Conservation (phyloP, 2,329 filamentous ascomycete species). For the Apiospora kogelbergensis region DNA sequence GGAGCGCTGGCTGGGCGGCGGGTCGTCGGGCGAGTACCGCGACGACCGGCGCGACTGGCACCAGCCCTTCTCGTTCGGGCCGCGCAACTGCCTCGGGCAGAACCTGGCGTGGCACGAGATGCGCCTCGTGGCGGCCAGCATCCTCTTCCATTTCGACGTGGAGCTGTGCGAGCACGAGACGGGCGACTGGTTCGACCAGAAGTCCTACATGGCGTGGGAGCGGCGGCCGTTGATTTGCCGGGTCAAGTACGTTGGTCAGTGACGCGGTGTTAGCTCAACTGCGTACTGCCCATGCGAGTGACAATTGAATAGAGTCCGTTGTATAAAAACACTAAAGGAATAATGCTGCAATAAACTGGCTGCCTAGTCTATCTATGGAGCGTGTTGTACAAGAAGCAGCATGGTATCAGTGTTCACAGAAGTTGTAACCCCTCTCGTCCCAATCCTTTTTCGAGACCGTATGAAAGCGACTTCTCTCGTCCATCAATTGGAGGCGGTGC, state of each 20-base stretch:
- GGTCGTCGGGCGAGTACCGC: background rate
- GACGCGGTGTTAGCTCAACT: too few relatives aligned
- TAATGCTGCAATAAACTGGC: background rate
- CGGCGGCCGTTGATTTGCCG: conserved; percentile 4
- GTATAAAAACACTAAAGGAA: too few relatives aligned
- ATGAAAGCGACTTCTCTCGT: conserved; percentile 9
- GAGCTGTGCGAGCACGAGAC: conserved; percentile 14
- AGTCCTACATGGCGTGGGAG: conserved; percentile 12
- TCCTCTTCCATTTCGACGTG: conserved; percentile 16
- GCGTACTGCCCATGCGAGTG: too few relatives aligned
- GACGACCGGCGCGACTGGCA: conserved; percentile 23
- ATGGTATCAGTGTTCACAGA: conserved; percentile 6
- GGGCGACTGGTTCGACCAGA: conserved; percentile 14
- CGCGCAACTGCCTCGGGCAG: conserved; percentile 23
- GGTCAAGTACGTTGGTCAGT: too few relatives aligned
- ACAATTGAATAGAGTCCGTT: too few relatives aligned
- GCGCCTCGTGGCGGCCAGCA: conserved; percentile 11
- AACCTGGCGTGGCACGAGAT: conserved; percentile 18
- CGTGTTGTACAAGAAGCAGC: background rate
- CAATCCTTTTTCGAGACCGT: background rate
- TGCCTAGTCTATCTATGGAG: too few relatives aligned
- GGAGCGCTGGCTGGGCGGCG: conserved; percentile 21
- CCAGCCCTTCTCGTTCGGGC: conserved; percentile 20
- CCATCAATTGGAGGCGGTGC: conserved; percentile 19
- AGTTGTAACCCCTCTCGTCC: background rate